Evolutionary conservation across 108 stramenopile species (phyloP), one percentile per base, ranked within the genome.

Genomic region (Chaetoceros muelleri): DNA sequence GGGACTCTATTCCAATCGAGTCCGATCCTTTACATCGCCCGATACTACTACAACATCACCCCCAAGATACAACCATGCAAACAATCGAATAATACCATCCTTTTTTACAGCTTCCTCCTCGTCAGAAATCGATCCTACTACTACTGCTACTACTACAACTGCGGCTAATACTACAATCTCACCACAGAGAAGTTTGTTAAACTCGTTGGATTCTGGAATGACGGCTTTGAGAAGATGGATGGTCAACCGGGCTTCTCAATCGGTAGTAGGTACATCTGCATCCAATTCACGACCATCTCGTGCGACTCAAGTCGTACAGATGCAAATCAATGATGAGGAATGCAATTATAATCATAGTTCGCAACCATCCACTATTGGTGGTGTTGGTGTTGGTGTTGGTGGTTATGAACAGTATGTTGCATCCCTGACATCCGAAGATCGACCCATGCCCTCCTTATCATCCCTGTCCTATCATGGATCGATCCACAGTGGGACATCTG

Each of bases 181-280:
- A 22, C 2, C 28, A 19, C 2, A 10, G n/a, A 34, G 30, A 24
- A 54, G 53, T 1, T 28, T 60, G 2, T 50, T 28, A 46, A 53
- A 65, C 8, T 79, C 77, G 16, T 52, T 82, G 34, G 81, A 82
- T 66, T 64, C 75, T 24, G 81, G 81, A n/a, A 82, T 82, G 81
- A 66, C 70, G 1, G 46, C 76, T 10, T 52, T 82, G 18, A 50
- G 75, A 29, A 34, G 69, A 44, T 79, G 81, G 81, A 73, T 78
- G 2, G 2, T 53, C 8, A 26, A 52, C 26, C 23, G 30, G 22
- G 59, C 23, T 30, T 50, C 10, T 24, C 23, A 25, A 55, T 65
- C 24, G 30, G 65, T 31, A 23, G 60, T 26, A 52, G 50, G 46
- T 13, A 61, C 24, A 26, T 55, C 52, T 44, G 59, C 27, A 16